Evolutionary conservation across 2,329 filamentous ascomycete genomes (phyloP).

Genomic region (Colletotrichum tofieldiae): DNA sequence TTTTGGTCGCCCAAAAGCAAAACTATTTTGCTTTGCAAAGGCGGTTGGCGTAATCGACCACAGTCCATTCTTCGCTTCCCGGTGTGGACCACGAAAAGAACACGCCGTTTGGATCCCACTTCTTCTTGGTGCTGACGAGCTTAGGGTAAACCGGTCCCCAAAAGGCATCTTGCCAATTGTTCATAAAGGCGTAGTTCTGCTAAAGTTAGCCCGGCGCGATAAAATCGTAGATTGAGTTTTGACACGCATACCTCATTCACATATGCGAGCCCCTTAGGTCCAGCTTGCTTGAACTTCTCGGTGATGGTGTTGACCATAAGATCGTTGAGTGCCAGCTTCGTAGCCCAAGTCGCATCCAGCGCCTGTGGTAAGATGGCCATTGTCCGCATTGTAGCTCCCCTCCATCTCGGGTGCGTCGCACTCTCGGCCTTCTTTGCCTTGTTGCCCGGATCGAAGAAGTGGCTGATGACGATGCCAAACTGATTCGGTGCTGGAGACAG

Average conservation of each 20-base stretch:
- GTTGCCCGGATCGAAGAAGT: constrained; percentile 38
- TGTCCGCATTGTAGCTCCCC: constrained; percentile 35
- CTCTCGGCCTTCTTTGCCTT: constrained; percentile 21
- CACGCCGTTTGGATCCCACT: constrained; percentile 63
- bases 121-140: constrained; percentile 63
- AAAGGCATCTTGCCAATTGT: constrained; percentile 42
- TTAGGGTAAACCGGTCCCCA: constrained; percentile 42
- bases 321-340: constrained; percentile 37
- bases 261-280: constrained; percentile 35
- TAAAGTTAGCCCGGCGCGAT: not conserved
- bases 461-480: constrained; percentile 38
- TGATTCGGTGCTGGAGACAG: constrained; percentile 16
- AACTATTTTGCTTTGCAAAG: constrained; percentile 40
- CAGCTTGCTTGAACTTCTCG: constrained; percentile 39
- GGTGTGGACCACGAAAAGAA: constrained; percentile 55
- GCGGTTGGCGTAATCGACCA: constrained; percentile 40
- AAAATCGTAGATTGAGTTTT: rapidly evolving
- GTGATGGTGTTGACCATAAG: constrained; percentile 43
- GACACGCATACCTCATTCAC: constrained; percentile 35
- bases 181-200: constrained; percentile 43
- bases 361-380: constrained; percentile 40
- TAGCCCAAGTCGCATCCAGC: constrained; percentile 37
- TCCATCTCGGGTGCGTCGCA: constrained; percentile 41
- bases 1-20: not conserved
- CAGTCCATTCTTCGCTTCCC: constrained; percentile 40